Evolutionary conservation across 1,284 basidiomycete genomes (phyloP), one percentile per base, ranked within the genome.

Genomic region (Hypsizygus ulmarius): DNA sequence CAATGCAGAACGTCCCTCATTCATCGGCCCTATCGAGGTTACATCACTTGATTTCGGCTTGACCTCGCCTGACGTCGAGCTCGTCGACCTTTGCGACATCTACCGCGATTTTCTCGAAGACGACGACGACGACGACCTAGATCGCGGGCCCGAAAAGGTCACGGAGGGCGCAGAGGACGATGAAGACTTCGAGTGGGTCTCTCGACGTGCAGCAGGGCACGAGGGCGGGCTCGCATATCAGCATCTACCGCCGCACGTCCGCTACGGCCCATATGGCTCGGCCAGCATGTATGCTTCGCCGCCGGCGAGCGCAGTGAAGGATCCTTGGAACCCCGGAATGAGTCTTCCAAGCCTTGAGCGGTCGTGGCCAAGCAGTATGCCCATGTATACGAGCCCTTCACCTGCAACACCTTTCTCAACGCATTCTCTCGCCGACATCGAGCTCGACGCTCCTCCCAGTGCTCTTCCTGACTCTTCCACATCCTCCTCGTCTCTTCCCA

Each of bases 71-170:
- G 88, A 95, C 51, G 78, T 97, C 32, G 88, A 96, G 64, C 79
- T 99, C 49, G 84, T 92, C 49, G 94, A 97, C 68, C 73, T 99
- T 49, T 79, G 92, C 40, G 94, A 98, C 71, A 92, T 98, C 48
- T 93, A 96, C 71, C 84, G 85, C 33, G 94, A 96, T 63, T 98
- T 98, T 62, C 74, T 92, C 44, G 87, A 93, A 54, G 87, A 87
- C 50, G 87, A 92, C 57, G 83, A 87, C 57, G 83, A 87, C 1
- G 82, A 85, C n/a, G 78, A 79, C 0, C 62, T 68, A 15, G 70
- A 71, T 21, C 64, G 66, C 35, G 75, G 72, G 8, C 71, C 75
- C 5, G 69, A 77, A 28, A 82, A 81, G 62, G 77, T 73, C 10
- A 75, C 78, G 0, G 78, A 81, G 57, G 72, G 75, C 19, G 66